phyloP scores from a whole-genome alignment of 345 rosid species.

The Gossypioides kirkii region DNA sequence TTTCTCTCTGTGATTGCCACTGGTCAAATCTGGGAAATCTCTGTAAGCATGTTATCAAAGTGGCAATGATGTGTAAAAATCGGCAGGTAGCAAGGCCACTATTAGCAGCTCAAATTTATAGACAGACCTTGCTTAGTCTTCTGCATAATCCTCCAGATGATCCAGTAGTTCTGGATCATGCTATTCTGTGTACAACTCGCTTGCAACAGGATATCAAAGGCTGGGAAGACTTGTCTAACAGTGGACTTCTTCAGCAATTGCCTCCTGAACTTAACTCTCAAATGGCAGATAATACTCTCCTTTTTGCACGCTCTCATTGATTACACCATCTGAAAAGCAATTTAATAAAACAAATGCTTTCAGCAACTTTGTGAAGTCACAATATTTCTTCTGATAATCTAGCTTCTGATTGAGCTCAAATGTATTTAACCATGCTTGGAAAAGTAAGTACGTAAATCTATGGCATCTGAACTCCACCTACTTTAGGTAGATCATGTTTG shows the following conservation, averaged over 20 bases:
- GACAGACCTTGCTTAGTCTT: constrained; percentile 40
- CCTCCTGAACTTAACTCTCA: constrained; percentile 30
- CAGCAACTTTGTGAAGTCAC: background rate
- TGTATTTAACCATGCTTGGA: constrained; percentile 2
- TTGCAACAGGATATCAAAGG: constrained; percentile 47
- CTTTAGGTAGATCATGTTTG: constrained; percentile 10
- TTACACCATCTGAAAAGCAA: constrained; percentile 4
- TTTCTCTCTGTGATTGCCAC: constrained; percentile 42
- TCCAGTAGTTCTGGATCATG: constrained; percentile 45
- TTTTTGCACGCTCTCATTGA: constrained; percentile 29
- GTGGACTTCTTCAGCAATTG: constrained; percentile 41
- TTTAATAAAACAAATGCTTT: background rate
- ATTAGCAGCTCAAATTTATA: constrained; percentile 36
- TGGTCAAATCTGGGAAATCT: constrained; percentile 44
- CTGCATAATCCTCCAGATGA: constrained; percentile 43
- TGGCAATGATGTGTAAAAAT: constrained; percentile 39
- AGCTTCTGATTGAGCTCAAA: constrained; percentile 7
- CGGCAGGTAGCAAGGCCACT: constrained; percentile 46
- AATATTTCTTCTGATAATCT: background rate
- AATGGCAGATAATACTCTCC: constrained; percentile 22
- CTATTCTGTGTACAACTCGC: constrained; percentile 32
- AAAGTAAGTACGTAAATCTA: background rate
- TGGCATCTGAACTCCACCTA: constrained; percentile 5
- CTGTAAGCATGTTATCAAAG: constrained; percentile 50
- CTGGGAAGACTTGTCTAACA: constrained; percentile 46